A percentile compares a stretch with the other conserved stretches of the same genome.
These are phyloP conservation scores for Spathaspora gorwiae DNA, from an alignment of 805 yeast species.

Conservation along the genomic window DNA sequence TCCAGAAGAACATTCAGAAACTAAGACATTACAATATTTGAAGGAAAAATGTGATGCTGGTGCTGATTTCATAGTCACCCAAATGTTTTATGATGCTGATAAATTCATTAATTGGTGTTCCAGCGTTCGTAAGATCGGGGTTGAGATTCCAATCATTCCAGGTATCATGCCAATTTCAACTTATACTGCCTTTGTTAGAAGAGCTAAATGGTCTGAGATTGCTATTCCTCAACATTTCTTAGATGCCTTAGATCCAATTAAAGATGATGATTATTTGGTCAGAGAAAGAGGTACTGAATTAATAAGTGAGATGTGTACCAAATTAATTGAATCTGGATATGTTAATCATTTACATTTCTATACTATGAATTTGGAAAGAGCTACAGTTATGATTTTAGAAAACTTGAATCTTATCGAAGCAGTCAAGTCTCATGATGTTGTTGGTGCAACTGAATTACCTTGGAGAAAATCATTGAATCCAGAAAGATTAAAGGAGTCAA, in stretches of 20 bases:
- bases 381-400: constrained; percentile 85
- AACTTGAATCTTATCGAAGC: constrained; percentile 54
- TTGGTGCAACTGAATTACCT: constrained; percentile 51
- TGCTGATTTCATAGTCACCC: constrained; percentile 90
- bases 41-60: constrained; percentile 92
- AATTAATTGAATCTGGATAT: constrained; percentile 62
- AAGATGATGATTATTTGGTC: constrained; percentile 85
- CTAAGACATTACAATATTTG: constrained; percentile 51
- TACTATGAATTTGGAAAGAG: constrained; percentile 94
- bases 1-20: constrained; percentile 68
- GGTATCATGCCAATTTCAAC: constrained; percentile 99
- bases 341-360: constrained; percentile 90
- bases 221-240: constrained; percentile 70
- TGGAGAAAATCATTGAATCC: constrained; percentile 91
- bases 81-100: constrained; percentile 94
- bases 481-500: constrained; percentile 70
- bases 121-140: constrained; percentile 63
- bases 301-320: constrained; percentile 77
- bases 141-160: constrained; percentile 85
- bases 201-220: constrained; percentile 93
- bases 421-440: constrained; percentile 33
- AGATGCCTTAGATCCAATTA: constrained; percentile 68
- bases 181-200: constrained; percentile 83
- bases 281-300: constrained; percentile 81
- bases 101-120: constrained; percentile 80